A percentile compares a stretch with the other conserved stretches of the same genome.
These are phyloP conservation scores for Cerioporus squamosus DNA, from an alignment of 1,284 basidiomycete genomes.

Conservation along the genomic window DNA sequence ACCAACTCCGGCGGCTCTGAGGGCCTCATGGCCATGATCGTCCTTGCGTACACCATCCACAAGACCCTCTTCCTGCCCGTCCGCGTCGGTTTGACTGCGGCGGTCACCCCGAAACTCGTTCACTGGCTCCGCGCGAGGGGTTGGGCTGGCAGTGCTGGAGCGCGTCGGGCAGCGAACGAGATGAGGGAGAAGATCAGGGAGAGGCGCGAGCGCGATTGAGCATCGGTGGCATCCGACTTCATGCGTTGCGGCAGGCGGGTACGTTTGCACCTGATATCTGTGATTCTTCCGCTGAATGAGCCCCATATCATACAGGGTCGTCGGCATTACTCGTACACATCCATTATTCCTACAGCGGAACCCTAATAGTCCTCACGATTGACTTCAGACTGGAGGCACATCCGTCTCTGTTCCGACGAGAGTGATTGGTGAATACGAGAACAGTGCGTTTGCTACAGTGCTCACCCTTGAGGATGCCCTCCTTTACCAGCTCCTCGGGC, in stretches of 20 bases:
- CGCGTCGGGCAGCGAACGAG: slow-evolving; percentile 66
- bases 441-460: neutral
- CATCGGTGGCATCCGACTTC: neutral
- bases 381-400: slow-evolving; percentile 18
- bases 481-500: slow-evolving; percentile 71
- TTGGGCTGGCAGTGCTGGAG: slow-evolving; percentile 74
- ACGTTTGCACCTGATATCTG: neutral
- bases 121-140: slow-evolving; percentile 76
- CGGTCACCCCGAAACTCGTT: slow-evolving; percentile 85
- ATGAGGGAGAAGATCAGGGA: slow-evolving; percentile 57
- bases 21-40: slow-evolving; percentile 88
- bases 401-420: slow-evolving; percentile 15
- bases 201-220: slow-evolving; percentile 34
- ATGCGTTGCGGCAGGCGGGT: neutral
- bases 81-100: slow-evolving; percentile 87
- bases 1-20: slow-evolving; percentile 50
- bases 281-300: slow-evolving; percentile 1
- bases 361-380: slow-evolving; percentile 8
- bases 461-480: slow-evolving; percentile 61
- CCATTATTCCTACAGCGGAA: slow-evolving; percentile 13
- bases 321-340: slow-evolving; percentile 18
- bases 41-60: slow-evolving; percentile 94
- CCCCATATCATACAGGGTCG: slow-evolving; percentile 10
- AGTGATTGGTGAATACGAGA: neutral
- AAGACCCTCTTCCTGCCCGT: slow-evolving; percentile 94